Evolutionary conservation across 352 stramenopile species (phyloP).

Genomic region (Phytophthora capsici): DNA sequence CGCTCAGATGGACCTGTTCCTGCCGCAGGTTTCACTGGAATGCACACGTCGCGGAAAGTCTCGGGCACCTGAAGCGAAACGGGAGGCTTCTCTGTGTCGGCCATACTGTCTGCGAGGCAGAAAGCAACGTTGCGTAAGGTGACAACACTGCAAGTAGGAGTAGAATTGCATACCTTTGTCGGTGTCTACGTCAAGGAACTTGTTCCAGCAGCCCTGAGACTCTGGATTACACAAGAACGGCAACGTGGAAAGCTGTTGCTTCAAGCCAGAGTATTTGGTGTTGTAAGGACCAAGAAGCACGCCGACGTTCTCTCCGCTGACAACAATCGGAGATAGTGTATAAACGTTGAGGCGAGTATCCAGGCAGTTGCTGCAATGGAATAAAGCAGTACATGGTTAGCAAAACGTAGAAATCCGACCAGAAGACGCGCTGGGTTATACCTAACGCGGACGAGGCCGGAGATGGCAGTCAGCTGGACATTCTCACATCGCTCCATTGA

Average conservation of each 20-base stretch:
- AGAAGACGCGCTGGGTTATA: conserved; percentile 25
- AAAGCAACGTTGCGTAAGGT: conserved; percentile 6
- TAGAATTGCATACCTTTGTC: conserved; percentile 54
- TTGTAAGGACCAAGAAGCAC: conserved; percentile 97
- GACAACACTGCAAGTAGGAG: neutral
- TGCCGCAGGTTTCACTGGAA: conserved; percentile 67
- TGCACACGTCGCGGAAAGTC: conserved; percentile 69
- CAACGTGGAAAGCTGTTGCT: conserved; percentile 66
- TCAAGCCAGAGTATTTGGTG: conserved; percentile 92
- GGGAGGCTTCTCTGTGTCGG: conserved; percentile 57
- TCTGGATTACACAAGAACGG: conserved; percentile 59
- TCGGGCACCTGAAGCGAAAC: conserved; percentile 66
- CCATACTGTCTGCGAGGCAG: conserved; percentile 36
- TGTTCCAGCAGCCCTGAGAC: conserved; percentile 62
- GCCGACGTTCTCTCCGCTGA: conserved; percentile 95
- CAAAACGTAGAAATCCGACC: neutral
- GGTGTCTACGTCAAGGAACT: conserved; percentile 73
- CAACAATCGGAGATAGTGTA: conserved; percentile 90
- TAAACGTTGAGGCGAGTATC: conserved; percentile 94
- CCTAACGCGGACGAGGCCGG: conserved; percentile 89
- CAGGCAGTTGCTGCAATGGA: conserved; percentile 90
- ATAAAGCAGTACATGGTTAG: neutral
- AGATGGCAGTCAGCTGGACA: conserved; percentile 87
- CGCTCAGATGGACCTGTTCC: conserved; percentile 49
- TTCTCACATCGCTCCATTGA: conserved; percentile 96